phyloP scores from a whole-genome alignment of 2,329 filamentous ascomycete species.

The Calonectria hongkongensis region DNA sequence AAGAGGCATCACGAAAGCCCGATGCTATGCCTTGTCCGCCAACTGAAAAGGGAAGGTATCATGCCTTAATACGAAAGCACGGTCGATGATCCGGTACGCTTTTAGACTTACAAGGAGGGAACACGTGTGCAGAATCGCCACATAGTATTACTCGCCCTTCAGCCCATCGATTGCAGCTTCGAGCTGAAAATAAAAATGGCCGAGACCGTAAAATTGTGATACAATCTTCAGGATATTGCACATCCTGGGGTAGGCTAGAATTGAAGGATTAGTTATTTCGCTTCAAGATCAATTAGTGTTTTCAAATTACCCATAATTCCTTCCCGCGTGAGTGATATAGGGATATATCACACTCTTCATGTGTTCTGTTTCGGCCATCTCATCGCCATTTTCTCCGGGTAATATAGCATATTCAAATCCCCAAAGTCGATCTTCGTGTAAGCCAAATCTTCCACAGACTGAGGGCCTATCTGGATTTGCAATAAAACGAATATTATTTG shows the following conservation, averaged over 20 bases:
- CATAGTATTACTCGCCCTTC: slow-evolving; percentile 14
- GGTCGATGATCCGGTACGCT: too few species aligned
- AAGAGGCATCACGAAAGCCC: slow-evolving; percentile 59
- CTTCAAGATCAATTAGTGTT: too few species aligned
- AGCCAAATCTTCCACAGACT: slow-evolving; percentile 67
- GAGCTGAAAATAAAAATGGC: slow-evolving; percentile 10
- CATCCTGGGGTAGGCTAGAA: background rate
- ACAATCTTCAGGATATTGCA: slow-evolving; percentile 18
- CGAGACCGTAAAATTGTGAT: slow-evolving; percentile 22
- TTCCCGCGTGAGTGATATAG: slow-evolving; percentile 53
- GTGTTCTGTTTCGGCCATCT: slow-evolving; percentile 51
- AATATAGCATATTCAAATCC: slow-evolving; percentile 60
- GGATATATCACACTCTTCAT: slow-evolving; percentile 44
- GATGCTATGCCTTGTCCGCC: slow-evolving; percentile 61
- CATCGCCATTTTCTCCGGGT: slow-evolving; percentile 27
- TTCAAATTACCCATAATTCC: slow-evolving; percentile 25
- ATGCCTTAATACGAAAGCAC: too few species aligned
- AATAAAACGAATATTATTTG: slow-evolving; percentile 65
- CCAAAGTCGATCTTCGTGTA: slow-evolving; percentile 63
- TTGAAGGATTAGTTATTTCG: background rate
- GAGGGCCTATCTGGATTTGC: slow-evolving; percentile 64
- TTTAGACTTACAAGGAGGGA: slow-evolving; percentile 9
- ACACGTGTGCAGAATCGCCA: slow-evolving; percentile 19
- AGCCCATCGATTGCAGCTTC: slow-evolving; percentile 24
- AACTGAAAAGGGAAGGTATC: slow-evolving; percentile 34